phyloP scores from a whole-genome alignment of 1,139 yeast species.

The Saccharomyces hybrid region DNA sequence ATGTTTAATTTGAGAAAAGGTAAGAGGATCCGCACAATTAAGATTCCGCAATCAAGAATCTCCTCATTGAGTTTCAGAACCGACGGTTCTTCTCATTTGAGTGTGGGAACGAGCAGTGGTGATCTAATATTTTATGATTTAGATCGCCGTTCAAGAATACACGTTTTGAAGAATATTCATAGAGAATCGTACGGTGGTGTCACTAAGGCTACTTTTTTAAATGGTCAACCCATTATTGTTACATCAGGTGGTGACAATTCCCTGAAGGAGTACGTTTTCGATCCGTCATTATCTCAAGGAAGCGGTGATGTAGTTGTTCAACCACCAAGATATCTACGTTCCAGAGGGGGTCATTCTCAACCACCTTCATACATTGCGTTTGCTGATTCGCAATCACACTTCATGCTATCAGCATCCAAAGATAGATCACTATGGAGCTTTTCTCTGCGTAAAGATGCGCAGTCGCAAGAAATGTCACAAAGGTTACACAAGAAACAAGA shows the following conservation, averaged over 20 bases:
- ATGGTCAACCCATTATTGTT: conserved; percentile 89
- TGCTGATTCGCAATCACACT: conserved; percentile 77
- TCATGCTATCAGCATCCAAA: conserved; percentile 75
- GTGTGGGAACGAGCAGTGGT: conserved; percentile 73
- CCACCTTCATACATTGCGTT: conserved; percentile 78
- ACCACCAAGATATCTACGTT: conserved; percentile 87
- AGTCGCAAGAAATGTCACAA: conserved; percentile 89
- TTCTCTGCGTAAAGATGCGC: conserved; percentile 91
- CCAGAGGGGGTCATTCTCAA: conserved; percentile 94
- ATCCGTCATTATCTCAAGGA: conserved; percentile 72
- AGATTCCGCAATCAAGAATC: conserved; percentile 50
- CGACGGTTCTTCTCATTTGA: conserved; percentile 81
- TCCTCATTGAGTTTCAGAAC: conserved; percentile 82
- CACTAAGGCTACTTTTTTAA: conserved; percentile 65
- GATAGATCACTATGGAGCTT: conserved; percentile 88
- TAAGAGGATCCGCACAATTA: conserved; percentile 47
- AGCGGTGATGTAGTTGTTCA: conserved; percentile 52
- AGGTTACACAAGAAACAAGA: conserved; percentile 48
- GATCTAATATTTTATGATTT: conserved; percentile 82
- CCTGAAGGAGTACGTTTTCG: conserved; percentile 86
- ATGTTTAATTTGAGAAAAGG: conserved; percentile 68
- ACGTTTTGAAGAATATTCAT: conserved; percentile 67
- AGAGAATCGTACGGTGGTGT: conserved; percentile 72
- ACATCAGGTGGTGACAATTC: conserved; percentile 90
- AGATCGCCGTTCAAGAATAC: conserved; percentile 63